Evolutionary conservation across 2,329 filamentous ascomycete genomes (phyloP), one percentile per base, ranked within the genome.

Genomic region (Bipolaris zeicola): DNA sequence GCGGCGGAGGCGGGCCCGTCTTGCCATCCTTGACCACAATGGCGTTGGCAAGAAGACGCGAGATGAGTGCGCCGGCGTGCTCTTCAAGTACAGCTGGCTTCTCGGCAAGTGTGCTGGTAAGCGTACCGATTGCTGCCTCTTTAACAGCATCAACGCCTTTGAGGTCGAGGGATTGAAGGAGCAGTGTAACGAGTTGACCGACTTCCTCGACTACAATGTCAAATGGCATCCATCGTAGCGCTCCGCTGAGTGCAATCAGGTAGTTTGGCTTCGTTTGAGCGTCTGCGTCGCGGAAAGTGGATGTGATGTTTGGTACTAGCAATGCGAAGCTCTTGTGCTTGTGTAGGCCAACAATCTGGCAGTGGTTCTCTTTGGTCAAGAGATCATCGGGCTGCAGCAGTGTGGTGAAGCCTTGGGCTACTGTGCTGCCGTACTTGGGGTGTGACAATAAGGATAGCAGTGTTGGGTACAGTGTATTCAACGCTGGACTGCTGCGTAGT

Each of bases 271-370:
- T 89, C 18, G 78, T 73, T 11, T 74, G 62, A 53, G 66, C 55
- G 28, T 75, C 71, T 6, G 80, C 78, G 16, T 73, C 72, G 54
- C 79, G 80, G 67, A 87, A 85, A 3, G 79, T 76, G 24, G 78
- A 72, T 4, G 83, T 81, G 47, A 89, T 83, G 28, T 80, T 72
- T 0, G 87, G 86, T 2, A 85, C 78, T 4, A 86, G 78, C 14
- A 85, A 82, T 28, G 80, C 81, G 74, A 89, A 89, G 38, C 84
- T 80, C 58, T 84, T 85, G 65, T 89, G 87, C 66, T 86, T 87
- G 62, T 85, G 82, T 2, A 89, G 78, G 3, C 86, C 79, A 3
- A 86, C 83, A 36, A 89, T 82, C 16, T 81, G 80, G 58, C 86
- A 87, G 59, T 85, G 82, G 63, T 89, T 89, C 36, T 80, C 75